Base-by-base conservation (phyloP, 306 rosid genomes). In the Acmispon strigosus region DNA sequence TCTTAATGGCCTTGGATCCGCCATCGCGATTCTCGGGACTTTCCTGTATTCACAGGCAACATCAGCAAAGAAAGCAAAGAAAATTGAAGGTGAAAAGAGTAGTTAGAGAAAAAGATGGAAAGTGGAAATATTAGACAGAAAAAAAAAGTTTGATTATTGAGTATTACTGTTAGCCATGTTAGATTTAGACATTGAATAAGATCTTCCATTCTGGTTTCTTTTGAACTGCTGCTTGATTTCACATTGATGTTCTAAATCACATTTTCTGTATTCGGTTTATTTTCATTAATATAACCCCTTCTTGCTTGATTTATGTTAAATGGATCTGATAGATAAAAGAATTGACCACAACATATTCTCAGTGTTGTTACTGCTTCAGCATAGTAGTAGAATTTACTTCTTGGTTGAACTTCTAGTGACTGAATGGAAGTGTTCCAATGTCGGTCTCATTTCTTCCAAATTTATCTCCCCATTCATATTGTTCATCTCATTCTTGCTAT, bases 1-100 rank as follows among this genome's bases (percentile, higher is more conserved):
- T 27, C 92, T 94, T 64, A 94, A 94, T 81, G 99, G 85, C 11
- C 86, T 94, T 27, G 99, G 99, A 15, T 91, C 99, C 1, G 96
- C 97, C 63, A 83, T 94, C 61, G 97, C 99, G 0, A 85, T 94
- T 43, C 78, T 90, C 2, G 99, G 99, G 44, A 89, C 99, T 39
- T 94, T 94, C 85, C 74, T 94, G 50, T 94, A 94, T 72, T 89
- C 97, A 0, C 97, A 94, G 87, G 90, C 86, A 19, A 84, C 86
- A 0, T 79, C 87, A 0, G 80, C 85, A 11, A 80, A 80, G 76
- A 80, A 80, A 76, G 80, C 80, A 8, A 86, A 86, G 95, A 87
- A 86, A 84, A 79, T 74, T 41, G 90, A 76, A 48, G 86, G 48
- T 10, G 90, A 85, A 71, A 88, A 89, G 87, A 81, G 85, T 83